Evolutionary conservation across 2,329 filamentous ascomycete species (phyloP), one percentile per base, ranked within the genome.

Genomic region (Xylaria arbuscula): DNA sequence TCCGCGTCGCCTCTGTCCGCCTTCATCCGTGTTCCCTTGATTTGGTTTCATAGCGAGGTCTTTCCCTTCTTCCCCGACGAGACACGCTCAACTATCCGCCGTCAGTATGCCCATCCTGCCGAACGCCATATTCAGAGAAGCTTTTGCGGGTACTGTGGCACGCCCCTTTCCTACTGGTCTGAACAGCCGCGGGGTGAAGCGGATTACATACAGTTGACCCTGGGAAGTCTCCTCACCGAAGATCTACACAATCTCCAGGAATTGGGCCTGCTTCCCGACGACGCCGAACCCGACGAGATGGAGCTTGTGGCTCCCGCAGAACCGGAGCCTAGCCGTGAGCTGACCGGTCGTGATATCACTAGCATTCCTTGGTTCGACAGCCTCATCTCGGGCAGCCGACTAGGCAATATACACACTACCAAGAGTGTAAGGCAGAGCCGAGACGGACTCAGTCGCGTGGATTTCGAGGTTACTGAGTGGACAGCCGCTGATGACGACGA

Each of bases 131-230:
- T 88, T 0, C 89, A 91, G 77, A 89, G 93, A 58, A 88, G 93
- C 73, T 98, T 98, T 80, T 98, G 94, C 81, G 94, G 94, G 28
- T 97, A 92, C 82, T 97, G 94, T 78, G 94, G 94, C 61, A 97
- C 94, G 0, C 92, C 92, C 13, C 83, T 98, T 62, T 91, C 91
- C 0, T 93, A 91, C 74, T 97, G 93, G 93, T 91, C 89, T 55
- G 94, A 97, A 79, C 81, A 88, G 28, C 91, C 92, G 0, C 82
- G 80, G 0, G 84, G 84, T 60, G 92, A 96, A 77, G 90, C 91
- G 13, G 89, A 94, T 8, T 95, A 88, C 77, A 93, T 98, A 81
- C 90, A 89, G 67, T 83, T 97, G 66, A 92, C 93, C 0, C 83
- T 97, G n/a, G 93, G 93, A 5, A 95, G 91, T 73, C 83, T 98